phyloP scores from a whole-genome alignment of 441 rosid species.

The Euphorbia celastroides region DNA sequence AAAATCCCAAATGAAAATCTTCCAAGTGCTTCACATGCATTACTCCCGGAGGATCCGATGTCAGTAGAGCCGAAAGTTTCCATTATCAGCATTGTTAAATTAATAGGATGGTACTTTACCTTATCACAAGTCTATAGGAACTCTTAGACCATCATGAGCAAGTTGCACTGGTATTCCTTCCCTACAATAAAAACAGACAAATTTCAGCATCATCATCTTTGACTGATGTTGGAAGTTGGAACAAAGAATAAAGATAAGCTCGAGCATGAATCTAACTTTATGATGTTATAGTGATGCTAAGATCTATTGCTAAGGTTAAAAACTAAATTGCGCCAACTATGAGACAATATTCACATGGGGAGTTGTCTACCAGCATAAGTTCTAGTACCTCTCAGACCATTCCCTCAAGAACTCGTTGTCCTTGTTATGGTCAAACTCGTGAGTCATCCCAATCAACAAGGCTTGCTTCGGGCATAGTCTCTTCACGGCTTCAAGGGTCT shows the following conservation, averaged over 20 bases:
- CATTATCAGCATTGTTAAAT: background rate
- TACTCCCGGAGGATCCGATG: background rate
- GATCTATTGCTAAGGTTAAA: background rate
- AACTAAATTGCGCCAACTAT: background rate
- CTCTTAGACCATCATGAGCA: slow-evolving; percentile 82
- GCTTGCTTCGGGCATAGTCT: slow-evolving; percentile 75
- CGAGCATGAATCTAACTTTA: background rate
- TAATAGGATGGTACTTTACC: slow-evolving; percentile 16
- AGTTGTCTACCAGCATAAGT: background rate
- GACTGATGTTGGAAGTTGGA: background rate
- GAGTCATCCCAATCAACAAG: slow-evolving; percentile 84
- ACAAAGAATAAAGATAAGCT: background rate
- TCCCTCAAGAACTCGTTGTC: slow-evolving; percentile 70
- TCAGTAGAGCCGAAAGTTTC: background rate
- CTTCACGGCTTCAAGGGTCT: slow-evolving; percentile 86
- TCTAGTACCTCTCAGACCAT: slow-evolving; percentile 73
- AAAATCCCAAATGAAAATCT: background rate
- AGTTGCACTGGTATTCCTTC: slow-evolving; percentile 93
- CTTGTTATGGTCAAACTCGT: slow-evolving; percentile 77
- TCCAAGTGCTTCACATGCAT: background rate
- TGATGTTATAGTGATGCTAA: background rate
- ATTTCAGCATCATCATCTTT: background rate
- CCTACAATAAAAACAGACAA: slow-evolving; percentile 32
- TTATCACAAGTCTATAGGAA: slow-evolving; percentile 56
- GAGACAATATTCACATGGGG: background rate